These are phyloP conservation scores for Colletotrichum truncatum DNA, from an alignment of 2,329 filamentous ascomycete species.

Conservation along the genomic window DNA sequence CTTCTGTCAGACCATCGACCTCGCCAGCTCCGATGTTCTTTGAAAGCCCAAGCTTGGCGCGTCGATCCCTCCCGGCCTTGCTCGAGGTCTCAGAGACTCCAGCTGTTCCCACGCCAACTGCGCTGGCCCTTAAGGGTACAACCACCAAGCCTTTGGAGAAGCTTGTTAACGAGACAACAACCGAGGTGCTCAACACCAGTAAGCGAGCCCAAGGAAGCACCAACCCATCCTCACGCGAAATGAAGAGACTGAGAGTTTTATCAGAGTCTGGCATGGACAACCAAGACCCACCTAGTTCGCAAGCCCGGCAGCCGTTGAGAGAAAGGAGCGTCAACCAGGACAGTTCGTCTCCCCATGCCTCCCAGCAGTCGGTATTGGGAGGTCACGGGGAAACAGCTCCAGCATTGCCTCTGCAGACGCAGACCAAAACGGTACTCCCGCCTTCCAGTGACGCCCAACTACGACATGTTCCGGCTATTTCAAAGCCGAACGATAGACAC, in stretches of 20 bases:
- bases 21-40: conserved; percentile 11
- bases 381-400: background rate
- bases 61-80: background rate
- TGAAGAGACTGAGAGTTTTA: background rate
- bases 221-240: background rate
- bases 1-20: conserved; percentile 6
- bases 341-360: background rate
- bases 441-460: too few relatives aligned
- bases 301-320: conserved; percentile 33
- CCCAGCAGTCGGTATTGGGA: background rate
- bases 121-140: conserved; percentile 16
- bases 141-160: background rate
- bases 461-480: too few relatives aligned
- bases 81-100: background rate
- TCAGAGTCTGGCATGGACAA: background rate
- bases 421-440: too few relatives aligned
- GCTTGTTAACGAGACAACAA: background rate
- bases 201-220: background rate
- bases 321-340: conserved; percentile 35
- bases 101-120: conserved; percentile 26
- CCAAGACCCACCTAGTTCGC: background rate
- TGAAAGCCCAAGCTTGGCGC: background rate
- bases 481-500: background rate
- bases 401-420: background rate
- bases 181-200: background rate